phyloP scores from a whole-genome alignment of 2,329 filamentous ascomycete genomes.

The Talaromyces rugulosus region DNA sequence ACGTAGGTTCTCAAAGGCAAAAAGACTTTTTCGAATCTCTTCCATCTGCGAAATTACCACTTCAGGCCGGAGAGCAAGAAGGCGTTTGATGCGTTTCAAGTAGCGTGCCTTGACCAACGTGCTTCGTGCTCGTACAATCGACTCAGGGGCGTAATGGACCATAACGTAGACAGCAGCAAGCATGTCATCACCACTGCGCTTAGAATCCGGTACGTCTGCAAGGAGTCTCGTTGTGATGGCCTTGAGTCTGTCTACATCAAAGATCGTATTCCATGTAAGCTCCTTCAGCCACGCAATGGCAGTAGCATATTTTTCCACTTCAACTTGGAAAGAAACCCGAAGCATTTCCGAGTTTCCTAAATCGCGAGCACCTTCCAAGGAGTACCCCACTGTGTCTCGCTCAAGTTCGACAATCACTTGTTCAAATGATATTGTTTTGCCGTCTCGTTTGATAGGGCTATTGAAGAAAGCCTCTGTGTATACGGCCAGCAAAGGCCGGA shows the following conservation, averaged over 20 bases:
- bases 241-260: constrained; percentile 66
- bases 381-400: constrained; percentile 82
- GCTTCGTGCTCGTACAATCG: constrained; percentile 70
- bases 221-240: constrained; percentile 72
- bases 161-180: constrained; percentile 63
- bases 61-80: constrained; percentile 71
- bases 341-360: constrained; percentile 79
- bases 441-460: constrained; percentile 74
- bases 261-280: constrained; percentile 83
- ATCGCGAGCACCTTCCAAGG: constrained; percentile 62
- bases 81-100: constrained; percentile 76
- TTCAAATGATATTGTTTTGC: constrained; percentile 77
- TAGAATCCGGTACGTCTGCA: constrained; percentile 86
- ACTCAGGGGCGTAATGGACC: constrained; percentile 73
- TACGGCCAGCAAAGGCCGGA: constrained; percentile 77
- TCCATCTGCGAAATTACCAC: constrained; percentile 74
- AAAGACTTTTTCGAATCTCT: constrained; percentile 68
- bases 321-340: constrained; percentile 76
- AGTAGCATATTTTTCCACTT: constrained; percentile 78
- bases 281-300: constrained; percentile 80
- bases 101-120: constrained; percentile 85
- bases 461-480: constrained; percentile 95
- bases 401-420: constrained; percentile 89
- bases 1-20: constrained; percentile 80
- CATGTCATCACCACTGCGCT: constrained; percentile 72